Evolutionary conservation across 2,329 filamentous ascomycete species (phyloP).

Genomic region (Blastomyces parvus): DNA sequence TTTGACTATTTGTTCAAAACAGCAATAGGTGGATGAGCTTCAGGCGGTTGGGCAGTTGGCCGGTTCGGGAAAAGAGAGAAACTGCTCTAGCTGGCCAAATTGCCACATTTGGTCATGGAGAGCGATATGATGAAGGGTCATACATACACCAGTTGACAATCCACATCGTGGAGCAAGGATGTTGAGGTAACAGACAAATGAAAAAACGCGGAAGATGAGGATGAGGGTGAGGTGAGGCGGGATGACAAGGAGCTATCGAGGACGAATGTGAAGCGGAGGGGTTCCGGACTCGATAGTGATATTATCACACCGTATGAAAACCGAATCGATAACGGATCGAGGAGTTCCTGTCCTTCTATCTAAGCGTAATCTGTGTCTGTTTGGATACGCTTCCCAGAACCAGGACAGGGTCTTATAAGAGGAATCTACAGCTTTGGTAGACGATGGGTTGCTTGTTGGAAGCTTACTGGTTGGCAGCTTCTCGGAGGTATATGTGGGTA

Average conservation of each 20-base stretch:
- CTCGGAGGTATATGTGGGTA: neutral
- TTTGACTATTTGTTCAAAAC: neutral
- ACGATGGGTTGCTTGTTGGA: neutral
- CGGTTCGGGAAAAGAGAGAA: neutral
- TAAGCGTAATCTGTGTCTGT: neutral
- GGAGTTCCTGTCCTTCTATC: too few species aligned
- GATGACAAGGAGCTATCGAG: too few species aligned
- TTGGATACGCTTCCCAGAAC: neutral
- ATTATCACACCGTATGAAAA: neutral
- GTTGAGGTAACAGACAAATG: neutral
- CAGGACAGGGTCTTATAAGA: neutral
- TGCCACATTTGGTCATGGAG: neutral
- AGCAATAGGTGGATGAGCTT: too few species aligned
- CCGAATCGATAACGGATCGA: neutral
- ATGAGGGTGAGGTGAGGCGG: neutral
- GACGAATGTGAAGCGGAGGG: neutral
- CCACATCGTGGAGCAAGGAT: conserved; percentile 57
- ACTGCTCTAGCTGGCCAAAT: neutral
- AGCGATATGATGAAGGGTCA: conserved; percentile 9
- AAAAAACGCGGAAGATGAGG: neutral
- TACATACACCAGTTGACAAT: conserved; percentile 86
- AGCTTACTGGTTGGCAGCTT: neutral
- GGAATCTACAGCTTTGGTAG: neutral
- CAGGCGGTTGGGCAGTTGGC: neutral
- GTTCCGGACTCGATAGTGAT: too few species aligned